Evolutionary conservation across 345 rosid species (phyloP), one percentile per base, ranked within the genome.

Genomic region (Isatis tinctoria): DNA sequence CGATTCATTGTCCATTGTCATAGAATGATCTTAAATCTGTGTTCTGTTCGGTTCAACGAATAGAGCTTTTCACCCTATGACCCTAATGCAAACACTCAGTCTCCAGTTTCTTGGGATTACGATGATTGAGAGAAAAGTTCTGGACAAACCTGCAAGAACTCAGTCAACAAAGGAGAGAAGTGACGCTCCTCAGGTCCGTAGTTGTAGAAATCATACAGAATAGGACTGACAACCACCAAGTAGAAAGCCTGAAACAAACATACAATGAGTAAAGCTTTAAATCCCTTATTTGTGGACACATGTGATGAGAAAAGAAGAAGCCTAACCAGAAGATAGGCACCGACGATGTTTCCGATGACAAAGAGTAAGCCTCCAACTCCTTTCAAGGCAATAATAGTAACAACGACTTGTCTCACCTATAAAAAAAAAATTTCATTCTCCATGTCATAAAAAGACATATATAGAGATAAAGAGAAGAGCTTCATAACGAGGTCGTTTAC

Each of bases 171-270:
- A 64, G 26, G 66, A 57, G 68, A 26, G 59, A 85, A 83, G 40
- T 79, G 79, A 0, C 82, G 82, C 44, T 86, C 84, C 53, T 68
- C 30, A 3, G 78, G 83, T 18, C 76, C 74, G 14, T 86, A 88
- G 86, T 91, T 88, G 85, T 89, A 92, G 92, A 91, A 94, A 86
- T 94, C 93, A 36, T 84, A 86, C 60, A 92, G 77, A 73, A 94
- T 78, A 13, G 97, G 96, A 54, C 90, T 73, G 41, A 80, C 66
- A 51, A 82, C 18, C 4, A 60, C 85, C 87, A 90, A 77, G 85
- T 94, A 77, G 40, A 85, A 69, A 83, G 86, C 85, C 97, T 94
- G 65, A 27, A 63, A 44, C 37, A 62, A 73, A 75, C 37, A 51
- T 11, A 35, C 6, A 65, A 66, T 16, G 41, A 4, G 10, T 8